These are phyloP conservation scores for Camelina neglecta DNA, from an alignment of 345 rosid genomes.

Conservation along the genomic window DNA sequence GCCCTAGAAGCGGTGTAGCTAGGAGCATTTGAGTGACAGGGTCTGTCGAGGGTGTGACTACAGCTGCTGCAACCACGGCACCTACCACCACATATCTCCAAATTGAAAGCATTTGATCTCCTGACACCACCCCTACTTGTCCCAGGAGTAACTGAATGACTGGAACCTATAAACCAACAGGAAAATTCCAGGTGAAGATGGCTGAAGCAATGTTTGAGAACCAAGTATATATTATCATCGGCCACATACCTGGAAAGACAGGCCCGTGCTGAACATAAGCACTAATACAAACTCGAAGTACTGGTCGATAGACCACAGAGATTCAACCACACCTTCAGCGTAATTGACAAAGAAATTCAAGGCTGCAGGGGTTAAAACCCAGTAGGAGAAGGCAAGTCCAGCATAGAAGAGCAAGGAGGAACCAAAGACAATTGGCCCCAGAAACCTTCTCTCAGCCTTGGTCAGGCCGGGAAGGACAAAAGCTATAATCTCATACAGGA, in stretches of 20 bases:
- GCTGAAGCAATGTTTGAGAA: conserved; percentile 4
- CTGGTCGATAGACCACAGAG: conserved; percentile 97
- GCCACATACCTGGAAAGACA: conserved; percentile 85
- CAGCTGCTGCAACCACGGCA: conserved; percentile 90
- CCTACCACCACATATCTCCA: conserved; percentile 99
- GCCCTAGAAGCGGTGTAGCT: conserved; percentile 90
- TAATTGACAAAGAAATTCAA: conserved; percentile 91
- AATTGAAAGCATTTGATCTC: conserved; percentile 93
- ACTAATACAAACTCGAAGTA: conserved; percentile 96
- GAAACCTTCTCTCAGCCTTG: conserved; percentile 82
- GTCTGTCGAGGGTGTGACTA: conserved; percentile 94
- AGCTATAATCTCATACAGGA: conserved; percentile 91
- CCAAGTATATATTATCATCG: not conserved
- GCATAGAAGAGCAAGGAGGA: conserved; percentile 92
- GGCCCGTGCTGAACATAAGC: conserved; percentile 98
- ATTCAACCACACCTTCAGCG: conserved; percentile 97
- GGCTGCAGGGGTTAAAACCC: conserved; percentile 91
- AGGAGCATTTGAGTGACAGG: conserved; percentile 95
- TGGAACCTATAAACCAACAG: conserved; percentile 69
- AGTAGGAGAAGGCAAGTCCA: conserved; percentile 84
- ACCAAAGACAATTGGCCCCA: conserved; percentile 92
- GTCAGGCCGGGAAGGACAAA: conserved; percentile 98
- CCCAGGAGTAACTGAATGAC: conserved; percentile 94
- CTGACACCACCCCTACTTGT: conserved; percentile 83
- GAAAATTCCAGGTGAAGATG: conserved; percentile 23